A percentile compares a stretch with the other conserved stretches of the same genome.
These are phyloP conservation scores for Marchantia polymorpha DNA, from an alignment of 225 moss, liverwort and hornwort species.

Conservation along the genomic window DNA sequence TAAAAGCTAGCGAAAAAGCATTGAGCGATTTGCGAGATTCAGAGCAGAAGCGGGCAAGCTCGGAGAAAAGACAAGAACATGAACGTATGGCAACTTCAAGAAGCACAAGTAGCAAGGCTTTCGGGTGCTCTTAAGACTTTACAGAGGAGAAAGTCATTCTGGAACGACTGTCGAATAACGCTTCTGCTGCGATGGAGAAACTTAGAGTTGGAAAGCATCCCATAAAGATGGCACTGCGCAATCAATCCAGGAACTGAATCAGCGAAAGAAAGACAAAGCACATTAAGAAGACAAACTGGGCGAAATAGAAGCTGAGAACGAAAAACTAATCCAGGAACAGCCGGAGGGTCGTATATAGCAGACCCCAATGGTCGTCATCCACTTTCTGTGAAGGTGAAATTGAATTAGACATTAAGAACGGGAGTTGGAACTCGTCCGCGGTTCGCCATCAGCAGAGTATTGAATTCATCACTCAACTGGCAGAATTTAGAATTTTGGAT, in stretches of 20 bases:
- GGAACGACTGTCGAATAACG: constrained; percentile 9
- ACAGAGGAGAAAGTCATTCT: constrained; percentile 12
- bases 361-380: no score
- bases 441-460: no score
- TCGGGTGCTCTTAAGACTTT: constrained; percentile 10
- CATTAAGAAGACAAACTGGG: constrained; percentile 6
- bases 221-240: constrained; percentile 10
- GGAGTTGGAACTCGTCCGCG: no score
- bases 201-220: neutral
- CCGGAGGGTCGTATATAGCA: no score
- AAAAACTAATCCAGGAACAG: neutral
- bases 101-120: neutral
- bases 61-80: neutral
- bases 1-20: neutral
- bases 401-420: no score
- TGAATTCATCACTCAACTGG: no score
- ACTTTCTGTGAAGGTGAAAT: no score
- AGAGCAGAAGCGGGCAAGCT: neutral
- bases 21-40: constrained; percentile 1
- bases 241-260: constrained; percentile 4
- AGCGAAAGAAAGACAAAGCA: constrained; percentile 14
- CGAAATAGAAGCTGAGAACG: constrained; percentile 6
- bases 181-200: constrained; percentile 16
- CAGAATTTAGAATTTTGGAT: no score
- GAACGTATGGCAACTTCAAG: neutral